Percentiles rank a stretch among this genome's conserved stretches.
Evolutionary conservation across 768 basidiomycete species (phyloP).

Genomic region (Tremella mesenterica): DNA sequence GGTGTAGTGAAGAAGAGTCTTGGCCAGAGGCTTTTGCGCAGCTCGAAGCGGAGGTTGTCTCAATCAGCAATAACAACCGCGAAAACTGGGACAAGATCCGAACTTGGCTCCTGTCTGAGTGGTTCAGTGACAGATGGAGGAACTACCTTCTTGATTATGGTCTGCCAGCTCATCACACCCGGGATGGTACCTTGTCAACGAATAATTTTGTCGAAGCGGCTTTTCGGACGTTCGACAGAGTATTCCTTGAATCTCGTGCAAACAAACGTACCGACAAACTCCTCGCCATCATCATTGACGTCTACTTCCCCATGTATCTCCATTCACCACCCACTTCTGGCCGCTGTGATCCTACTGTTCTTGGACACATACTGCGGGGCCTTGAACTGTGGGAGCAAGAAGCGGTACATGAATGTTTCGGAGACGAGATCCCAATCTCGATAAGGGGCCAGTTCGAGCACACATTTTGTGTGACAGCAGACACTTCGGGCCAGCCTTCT

Average conservation of each 20-base stretch:
- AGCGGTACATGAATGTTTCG: background rate
- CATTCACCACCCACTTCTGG: background rate
- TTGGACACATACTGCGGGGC: background rate
- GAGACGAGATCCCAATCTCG: background rate
- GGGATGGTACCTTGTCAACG: constrained; percentile 12
- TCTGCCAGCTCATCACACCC: constrained; percentile 1
- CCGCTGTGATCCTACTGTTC: background rate
- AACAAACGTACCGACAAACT: constrained; percentile 8
- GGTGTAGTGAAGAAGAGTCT: background rate
- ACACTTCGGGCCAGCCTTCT: background rate
- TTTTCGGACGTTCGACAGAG: constrained; percentile 8
- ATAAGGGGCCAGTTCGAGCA: background rate
- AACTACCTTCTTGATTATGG: constrained; percentile 3
- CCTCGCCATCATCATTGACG: constrained; percentile 1
- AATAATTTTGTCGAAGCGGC: constrained; percentile 8
- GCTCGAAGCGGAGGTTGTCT: background rate
- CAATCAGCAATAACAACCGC: background rate
- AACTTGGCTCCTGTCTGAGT: background rate
- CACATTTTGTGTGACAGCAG: background rate
- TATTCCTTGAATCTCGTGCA: constrained; percentile 7
- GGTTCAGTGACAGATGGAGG: constrained; percentile 5
- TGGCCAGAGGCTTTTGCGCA: constrained; percentile 1
- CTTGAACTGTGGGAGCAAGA: constrained; percentile 5
- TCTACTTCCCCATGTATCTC: constrained; percentile 11
- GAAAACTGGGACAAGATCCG: background rate